Evolutionary conservation across 768 basidiomycete species (phyloP), one percentile per base, ranked within the genome.

Genomic region (Rhizopogon salebrosus): DNA sequence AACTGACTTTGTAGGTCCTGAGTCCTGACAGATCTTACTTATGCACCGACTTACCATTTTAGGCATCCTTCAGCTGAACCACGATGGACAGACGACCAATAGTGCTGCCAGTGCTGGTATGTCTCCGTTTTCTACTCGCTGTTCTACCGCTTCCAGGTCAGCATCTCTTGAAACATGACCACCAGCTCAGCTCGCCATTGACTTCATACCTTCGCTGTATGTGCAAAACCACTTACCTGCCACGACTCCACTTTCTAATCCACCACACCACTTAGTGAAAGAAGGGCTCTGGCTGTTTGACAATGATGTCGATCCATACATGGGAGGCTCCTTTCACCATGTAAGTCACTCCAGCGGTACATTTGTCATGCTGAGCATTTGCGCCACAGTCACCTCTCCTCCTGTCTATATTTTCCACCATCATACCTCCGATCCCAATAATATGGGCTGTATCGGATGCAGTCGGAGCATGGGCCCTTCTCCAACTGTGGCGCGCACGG

Each of bases 281-380:
- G 95, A 98, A 70, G 95, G 94, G 16, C 77, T 95, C 4, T 92
- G 85, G 70, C 78, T 98, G 14, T 85, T 85, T 56, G 72, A 77
- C 38, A 74, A 88, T 70, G 84, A 82, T n/a, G 72, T 91, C 22
- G 82, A 94, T 64, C 94, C 94, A 27, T 98, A 97, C 60, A 79
- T 85, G 52, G 94, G 92, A 37, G 89, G 91, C 5, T 71, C 84
- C 9, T 92, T 95, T 64, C 80, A 85, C 62, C 93, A 95, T 68
- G 94, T 95, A 70, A 54, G 88, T 57, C 7, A 10, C 10, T 36
- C 48, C 4, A 34, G 34, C 31, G 11, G 42, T n/a, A 34, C 37
- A 29, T 18, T 37, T 38, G n/a, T 37, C 27, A 22, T 13, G 52
- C 54, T 55, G 14, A 26, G 26, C 53, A 38, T 20, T 55, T 54